Evolutionary conservation across 2,329 filamentous ascomycete species (phyloP).

Genomic region (Colletotrichum tanaceti): DNA sequence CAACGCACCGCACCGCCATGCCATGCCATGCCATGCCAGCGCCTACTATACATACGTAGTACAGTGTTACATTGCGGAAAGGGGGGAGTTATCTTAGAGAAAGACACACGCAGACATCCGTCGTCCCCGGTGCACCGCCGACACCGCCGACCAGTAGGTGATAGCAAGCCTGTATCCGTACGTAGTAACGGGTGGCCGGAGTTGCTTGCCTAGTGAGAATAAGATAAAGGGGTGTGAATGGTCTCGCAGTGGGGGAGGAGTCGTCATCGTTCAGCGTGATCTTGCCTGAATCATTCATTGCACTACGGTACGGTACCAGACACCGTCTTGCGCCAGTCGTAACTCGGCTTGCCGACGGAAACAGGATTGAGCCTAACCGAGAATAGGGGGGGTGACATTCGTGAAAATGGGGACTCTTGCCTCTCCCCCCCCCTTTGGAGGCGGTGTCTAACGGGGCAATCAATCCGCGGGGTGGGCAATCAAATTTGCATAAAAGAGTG

Average conservation of each 20-base stretch:
- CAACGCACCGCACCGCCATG: not conserved
- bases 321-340: not conserved
- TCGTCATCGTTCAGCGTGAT: constrained; percentile 18
- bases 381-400: constrained; percentile 9
- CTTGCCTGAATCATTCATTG: constrained; percentile 12
- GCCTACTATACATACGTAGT: too few species aligned
- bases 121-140: not conserved
- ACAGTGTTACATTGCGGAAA: not conserved
- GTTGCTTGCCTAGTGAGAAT: constrained; percentile 10
- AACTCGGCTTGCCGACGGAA: not conserved
- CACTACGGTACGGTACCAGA: not conserved
- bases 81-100: not conserved
- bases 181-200: not conserved
- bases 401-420: constrained; percentile 13
- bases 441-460: not conserved
- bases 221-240: not conserved
- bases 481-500: constrained; percentile 6
- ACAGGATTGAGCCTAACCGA: constrained; percentile 13
- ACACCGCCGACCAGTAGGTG: not conserved
- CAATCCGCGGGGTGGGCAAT: not conserved
- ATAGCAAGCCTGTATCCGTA: not conserved
- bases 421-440: not conserved
- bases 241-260: constrained; percentile 1
- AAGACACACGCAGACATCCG: not conserved
- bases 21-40: not conserved